These are phyloP conservation scores for Beauveria brongniartii DNA, from an alignment of 2,329 filamentous ascomycete genomes.

Conservation along the genomic window DNA sequence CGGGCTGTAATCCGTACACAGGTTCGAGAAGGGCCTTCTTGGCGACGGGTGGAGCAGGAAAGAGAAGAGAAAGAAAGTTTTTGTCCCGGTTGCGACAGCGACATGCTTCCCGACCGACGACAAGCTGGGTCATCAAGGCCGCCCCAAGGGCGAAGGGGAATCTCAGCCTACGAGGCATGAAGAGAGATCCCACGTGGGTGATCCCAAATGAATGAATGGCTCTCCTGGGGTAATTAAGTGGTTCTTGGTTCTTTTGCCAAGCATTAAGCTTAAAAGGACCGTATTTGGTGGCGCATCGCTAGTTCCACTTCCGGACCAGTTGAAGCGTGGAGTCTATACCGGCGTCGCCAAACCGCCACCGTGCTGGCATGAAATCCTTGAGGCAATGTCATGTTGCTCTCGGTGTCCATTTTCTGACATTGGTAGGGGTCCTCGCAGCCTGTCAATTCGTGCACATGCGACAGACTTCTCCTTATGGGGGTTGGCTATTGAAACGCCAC, in stretches of 20 bases:
- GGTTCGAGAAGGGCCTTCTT: background rate
- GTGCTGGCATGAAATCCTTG: background rate
- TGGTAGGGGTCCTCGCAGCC: background rate
- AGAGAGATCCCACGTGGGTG: conserved; percentile 2
- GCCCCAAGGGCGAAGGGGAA: background rate
- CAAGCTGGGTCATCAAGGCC: background rate
- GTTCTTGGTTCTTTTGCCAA: background rate
- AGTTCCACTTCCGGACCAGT: conserved; percentile 1
- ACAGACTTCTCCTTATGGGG: conserved; percentile 5
- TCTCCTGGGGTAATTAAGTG: background rate
- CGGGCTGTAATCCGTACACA: background rate
- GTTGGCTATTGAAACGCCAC: conserved; percentile 7
- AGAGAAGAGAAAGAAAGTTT: background rate
- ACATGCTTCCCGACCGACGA: too few relatives aligned
- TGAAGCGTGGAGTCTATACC: background rate
- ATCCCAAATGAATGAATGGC: background rate
- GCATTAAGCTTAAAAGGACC: conserved; percentile 6
- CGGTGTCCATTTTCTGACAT: conserved; percentile 5
- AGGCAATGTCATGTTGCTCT: background rate
- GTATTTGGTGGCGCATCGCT: conserved; percentile 2
- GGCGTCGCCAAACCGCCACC: background rate
- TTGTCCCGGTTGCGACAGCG: too few relatives aligned
- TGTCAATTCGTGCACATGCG: conserved; percentile 8
- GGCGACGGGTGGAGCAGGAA: background rate
- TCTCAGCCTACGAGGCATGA: background rate